Conservation (phyloP, 257 asterid species). For the Cynanchum wilfordii region DNA sequence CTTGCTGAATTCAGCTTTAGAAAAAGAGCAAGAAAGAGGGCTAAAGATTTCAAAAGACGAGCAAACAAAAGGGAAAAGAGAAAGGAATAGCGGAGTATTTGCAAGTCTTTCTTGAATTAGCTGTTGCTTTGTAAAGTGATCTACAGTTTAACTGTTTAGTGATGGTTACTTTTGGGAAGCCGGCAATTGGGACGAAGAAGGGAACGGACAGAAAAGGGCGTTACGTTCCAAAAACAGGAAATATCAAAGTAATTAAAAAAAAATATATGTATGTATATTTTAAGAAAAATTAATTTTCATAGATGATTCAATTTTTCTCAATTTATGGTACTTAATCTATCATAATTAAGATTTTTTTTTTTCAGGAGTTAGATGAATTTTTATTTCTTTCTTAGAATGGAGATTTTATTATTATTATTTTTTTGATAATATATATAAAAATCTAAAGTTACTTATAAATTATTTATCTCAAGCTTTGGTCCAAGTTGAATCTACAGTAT, state of each 20-base stretch:
- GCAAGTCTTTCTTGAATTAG: neutral
- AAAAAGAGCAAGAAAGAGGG: neutral
- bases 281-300: too few species aligned
- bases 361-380: too few species aligned
- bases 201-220: neutral
- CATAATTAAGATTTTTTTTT: too few species aligned
- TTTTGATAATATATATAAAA: too few species aligned
- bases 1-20: slow-evolving; percentile 12
- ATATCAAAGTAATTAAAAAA: neutral
- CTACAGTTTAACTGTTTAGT: neutral
- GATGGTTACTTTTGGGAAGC: neutral
- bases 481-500: too few species aligned
- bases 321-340: too few species aligned
- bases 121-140: neutral
- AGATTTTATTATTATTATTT: too few species aligned
- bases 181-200: slow-evolving; percentile 2
- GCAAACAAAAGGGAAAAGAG: slow-evolving; percentile 5
- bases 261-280: too few species aligned
- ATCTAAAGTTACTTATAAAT: too few species aligned
- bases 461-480: too few species aligned
- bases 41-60: neutral
- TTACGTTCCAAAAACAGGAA: neutral
- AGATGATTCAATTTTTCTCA: too few species aligned
- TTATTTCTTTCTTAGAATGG: too few species aligned
- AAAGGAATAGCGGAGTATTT: neutral